Conservation (phyloP, 129 eudicot genomes). For the carrot (Daucus carota) region DH1_v3.0 NC_030384.2:22727001-22727500, state of each 20-base stretch:
- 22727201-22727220: too few species aligned
- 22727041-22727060: too few species aligned
- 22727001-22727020: too few species aligned
- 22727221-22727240: neutral
- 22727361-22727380: conserved; percentile 77
- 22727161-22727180: too few species aligned
- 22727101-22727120: too few species aligned
- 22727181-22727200: too few species aligned
- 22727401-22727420: conserved; percentile 58
- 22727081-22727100: too few species aligned
- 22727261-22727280: conserved; percentile 52
- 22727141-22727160: too few species aligned
- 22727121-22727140: too few species aligned
- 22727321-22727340: conserved; percentile 79
- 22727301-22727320: conserved; percentile 66
- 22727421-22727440: conserved; percentile 33
- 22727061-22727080: too few species aligned
- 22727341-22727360: conserved; percentile 91
- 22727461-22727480: conserved; percentile 66
- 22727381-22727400: conserved; percentile 65
- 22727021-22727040: too few species aligned
- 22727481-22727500: conserved; percentile 11
- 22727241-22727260: neutral
- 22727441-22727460: conserved; percentile 6
- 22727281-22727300: conserved; percentile 89